phyloP scores from a whole-genome alignment of 1,284 basidiomycete species.

The Rhodotorula sp. region DNA sequence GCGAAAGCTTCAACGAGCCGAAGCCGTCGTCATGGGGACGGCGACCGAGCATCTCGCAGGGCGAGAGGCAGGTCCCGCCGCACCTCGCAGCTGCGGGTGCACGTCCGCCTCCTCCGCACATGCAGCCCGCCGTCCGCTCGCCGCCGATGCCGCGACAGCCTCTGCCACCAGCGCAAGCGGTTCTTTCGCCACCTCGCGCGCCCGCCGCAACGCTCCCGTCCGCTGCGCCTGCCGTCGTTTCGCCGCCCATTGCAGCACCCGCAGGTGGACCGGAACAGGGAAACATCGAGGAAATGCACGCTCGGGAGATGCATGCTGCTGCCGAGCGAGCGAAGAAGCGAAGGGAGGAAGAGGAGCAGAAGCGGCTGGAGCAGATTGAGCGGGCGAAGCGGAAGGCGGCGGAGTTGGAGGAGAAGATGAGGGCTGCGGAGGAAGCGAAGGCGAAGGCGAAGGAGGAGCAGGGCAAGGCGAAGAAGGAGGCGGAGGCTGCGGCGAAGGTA shows the following conservation, averaged over 20 bases:
- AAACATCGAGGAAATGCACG: slow-evolving; percentile 67
- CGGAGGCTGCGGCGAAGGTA: not conserved
- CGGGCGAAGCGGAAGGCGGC: slow-evolving; percentile 79
- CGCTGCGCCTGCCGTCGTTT: slow-evolving; percentile 26
- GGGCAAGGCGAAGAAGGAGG: not conserved
- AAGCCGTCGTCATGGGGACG: not conserved
- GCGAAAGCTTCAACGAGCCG: slow-evolving; percentile 19
- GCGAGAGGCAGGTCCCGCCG: slow-evolving; percentile 45
- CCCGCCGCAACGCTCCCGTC: slow-evolving; percentile 43
- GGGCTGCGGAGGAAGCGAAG: slow-evolving; percentile 50
- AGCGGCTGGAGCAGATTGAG: slow-evolving; percentile 77
- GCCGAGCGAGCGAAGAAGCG: slow-evolving; percentile 74
- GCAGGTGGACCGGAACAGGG: slow-evolving; percentile 46
- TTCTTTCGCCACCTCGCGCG: no score
- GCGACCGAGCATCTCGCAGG: not conserved
- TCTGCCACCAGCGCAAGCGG: not conserved
- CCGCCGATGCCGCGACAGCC: not conserved
- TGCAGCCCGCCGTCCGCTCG: slow-evolving; percentile 3
- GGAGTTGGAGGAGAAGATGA: slow-evolving; percentile 75
- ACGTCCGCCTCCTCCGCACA: not conserved
- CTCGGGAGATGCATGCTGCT: slow-evolving; percentile 82
- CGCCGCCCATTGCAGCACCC: slow-evolving; percentile 12
- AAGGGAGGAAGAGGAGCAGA: slow-evolving; percentile 78
- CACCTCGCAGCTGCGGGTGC: slow-evolving; percentile 38
- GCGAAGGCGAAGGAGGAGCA: not conserved